A percentile compares a stretch with the other conserved stretches of the same genome.
Conservation (phyloP, 75 land plant species). For the Larix kaempferi region DNA sequence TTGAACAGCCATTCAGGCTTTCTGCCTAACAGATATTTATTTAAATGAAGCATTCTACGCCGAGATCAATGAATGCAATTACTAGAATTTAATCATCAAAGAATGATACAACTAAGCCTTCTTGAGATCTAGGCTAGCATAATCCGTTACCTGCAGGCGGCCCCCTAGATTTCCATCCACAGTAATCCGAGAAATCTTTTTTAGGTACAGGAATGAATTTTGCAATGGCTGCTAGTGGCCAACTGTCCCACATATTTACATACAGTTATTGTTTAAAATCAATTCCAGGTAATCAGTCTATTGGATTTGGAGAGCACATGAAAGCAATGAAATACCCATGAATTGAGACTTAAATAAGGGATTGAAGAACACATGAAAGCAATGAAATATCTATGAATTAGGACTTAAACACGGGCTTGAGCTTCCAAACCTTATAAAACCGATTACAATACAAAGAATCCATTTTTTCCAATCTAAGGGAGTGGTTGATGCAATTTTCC, state of each 20-base stretch:
- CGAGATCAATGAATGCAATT: too few species aligned
- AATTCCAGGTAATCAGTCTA: too few species aligned
- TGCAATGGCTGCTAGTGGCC: constrained; percentile 81
- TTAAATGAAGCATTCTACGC: too few species aligned
- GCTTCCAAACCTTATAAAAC: constrained; percentile 48
- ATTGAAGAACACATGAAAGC: not conserved
- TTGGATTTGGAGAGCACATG: too few species aligned
- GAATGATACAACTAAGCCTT: not conserved
- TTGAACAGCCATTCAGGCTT: too few species aligned
- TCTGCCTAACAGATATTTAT: too few species aligned
- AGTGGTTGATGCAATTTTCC: constrained; percentile 73
- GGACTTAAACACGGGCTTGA: not conserved
- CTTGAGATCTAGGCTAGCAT: too few species aligned
- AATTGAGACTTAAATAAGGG: not conserved
- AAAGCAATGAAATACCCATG: constrained; percentile 15
- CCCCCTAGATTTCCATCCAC: not conserved
- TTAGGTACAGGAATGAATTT: constrained; percentile 81
- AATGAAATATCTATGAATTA: constrained; percentile 18
- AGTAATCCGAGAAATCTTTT: constrained; percentile 28
- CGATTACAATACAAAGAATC: constrained; percentile 63
- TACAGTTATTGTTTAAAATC: too few species aligned
- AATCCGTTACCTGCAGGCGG: not conserved
- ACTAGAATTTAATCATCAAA: too few species aligned
- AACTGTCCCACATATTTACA: constrained; percentile 28
- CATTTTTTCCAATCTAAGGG: constrained; percentile 53